phyloP scores from a whole-genome alignment of 2,329 filamentous ascomycete genomes.

The Phyllosticta citribraziliensis region DNA sequence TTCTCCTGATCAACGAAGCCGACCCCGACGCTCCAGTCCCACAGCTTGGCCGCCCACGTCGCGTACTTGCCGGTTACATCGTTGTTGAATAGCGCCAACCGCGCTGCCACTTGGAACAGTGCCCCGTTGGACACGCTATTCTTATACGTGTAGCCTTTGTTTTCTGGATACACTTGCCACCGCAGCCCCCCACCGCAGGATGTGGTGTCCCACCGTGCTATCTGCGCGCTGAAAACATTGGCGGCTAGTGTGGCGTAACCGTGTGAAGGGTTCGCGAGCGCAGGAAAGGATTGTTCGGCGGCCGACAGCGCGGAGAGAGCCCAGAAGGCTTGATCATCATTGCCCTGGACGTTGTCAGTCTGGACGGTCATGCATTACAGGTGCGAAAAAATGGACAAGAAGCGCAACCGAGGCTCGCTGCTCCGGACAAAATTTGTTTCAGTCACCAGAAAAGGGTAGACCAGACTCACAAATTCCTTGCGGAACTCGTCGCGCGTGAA shows the following conservation, averaged over 20 bases:
- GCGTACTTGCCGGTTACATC: conserved; percentile 55
- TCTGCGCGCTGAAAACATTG: conserved; percentile 72
- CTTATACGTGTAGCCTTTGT: conserved; percentile 55
- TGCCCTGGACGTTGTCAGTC: conserved; percentile 34
- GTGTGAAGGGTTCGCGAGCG: conserved; percentile 19
- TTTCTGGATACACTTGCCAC: conserved; percentile 79
- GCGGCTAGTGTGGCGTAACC: conserved; percentile 45
- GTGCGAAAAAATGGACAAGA: too few species aligned
- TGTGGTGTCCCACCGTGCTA: conserved; percentile 55
- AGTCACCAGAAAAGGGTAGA: background rate
- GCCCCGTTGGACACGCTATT: conserved; percentile 50
- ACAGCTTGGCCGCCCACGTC: conserved; percentile 62
- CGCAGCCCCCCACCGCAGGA: conserved; percentile 65
- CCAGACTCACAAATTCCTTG: conserved; percentile 18
- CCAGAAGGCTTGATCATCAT: conserved; percentile 52
- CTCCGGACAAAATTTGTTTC: background rate
- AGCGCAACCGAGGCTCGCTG: too few species aligned
- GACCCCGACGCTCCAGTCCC: conserved; percentile 42
- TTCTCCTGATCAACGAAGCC: conserved; percentile 43
- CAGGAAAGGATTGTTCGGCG: conserved; percentile 41
- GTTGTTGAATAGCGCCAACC: conserved; percentile 63
- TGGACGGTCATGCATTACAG: too few species aligned
- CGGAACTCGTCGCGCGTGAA: conserved; percentile 47
- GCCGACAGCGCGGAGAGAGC: conserved; percentile 49
- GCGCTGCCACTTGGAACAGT: conserved; percentile 50